Conservation (phyloP, 768 basidiomycete genomes). For the Pulveroboletus sp. region DNA sequence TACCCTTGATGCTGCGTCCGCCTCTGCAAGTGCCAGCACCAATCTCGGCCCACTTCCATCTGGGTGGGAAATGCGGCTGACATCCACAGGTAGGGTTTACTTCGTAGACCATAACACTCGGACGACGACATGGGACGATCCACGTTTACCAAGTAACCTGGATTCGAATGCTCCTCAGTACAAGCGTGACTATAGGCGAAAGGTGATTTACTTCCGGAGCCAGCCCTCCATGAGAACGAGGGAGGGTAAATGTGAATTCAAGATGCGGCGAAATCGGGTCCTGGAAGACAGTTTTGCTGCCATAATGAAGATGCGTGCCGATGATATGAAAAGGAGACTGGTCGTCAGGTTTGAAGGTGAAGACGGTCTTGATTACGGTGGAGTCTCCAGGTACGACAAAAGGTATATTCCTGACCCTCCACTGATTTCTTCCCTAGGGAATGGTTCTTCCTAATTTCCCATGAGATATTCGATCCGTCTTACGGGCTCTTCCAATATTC, state of each 20-base stretch:
- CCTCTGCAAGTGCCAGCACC: slow-evolving; percentile 44
- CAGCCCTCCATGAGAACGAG: slow-evolving; percentile 79
- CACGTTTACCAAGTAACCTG: slow-evolving; percentile 73
- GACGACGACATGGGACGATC: slow-evolving; percentile 93
- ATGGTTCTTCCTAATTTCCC: slow-evolving; percentile 83
- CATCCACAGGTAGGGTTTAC: slow-evolving; percentile 79
- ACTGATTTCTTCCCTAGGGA: slow-evolving; percentile 43
- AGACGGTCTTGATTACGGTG: slow-evolving; percentile 76
- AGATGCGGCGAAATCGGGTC: slow-evolving; percentile 72
- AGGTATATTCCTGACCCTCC: not conserved
- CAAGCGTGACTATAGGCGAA: slow-evolving; percentile 88
- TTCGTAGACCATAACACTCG: slow-evolving; percentile 91
- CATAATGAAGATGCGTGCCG: slow-evolving; percentile 74
- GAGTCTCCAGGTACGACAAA: slow-evolving; percentile 56
- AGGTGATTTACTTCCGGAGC: slow-evolving; percentile 88
- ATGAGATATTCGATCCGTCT: slow-evolving; percentile 78
- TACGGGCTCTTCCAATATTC: slow-evolving; percentile 84
- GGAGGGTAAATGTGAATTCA: slow-evolving; percentile 82
- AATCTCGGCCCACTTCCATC: slow-evolving; percentile 80
- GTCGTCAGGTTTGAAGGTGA: slow-evolving; percentile 78
- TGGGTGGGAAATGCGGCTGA: slow-evolving; percentile 94
- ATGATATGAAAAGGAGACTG: slow-evolving; percentile 64
- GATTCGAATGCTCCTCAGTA: slow-evolving; percentile 93
- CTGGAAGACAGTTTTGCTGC: slow-evolving; percentile 84
- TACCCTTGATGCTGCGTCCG: slow-evolving; percentile 41